Evolutionary conservation across 768 basidiomycete species (phyloP).

Genomic region (Strobilomyces confusus): DNA sequence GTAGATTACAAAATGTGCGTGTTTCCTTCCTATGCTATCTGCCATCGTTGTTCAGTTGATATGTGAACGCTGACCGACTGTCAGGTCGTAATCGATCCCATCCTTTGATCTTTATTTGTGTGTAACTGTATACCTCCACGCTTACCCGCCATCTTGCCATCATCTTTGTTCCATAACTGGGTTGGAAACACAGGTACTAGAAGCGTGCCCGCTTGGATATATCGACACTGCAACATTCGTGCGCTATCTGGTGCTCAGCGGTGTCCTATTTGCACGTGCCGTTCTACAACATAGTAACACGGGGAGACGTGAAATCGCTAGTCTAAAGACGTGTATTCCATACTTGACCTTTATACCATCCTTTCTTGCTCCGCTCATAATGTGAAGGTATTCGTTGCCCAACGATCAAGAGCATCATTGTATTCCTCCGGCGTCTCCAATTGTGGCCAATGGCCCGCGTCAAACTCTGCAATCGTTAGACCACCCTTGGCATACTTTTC

Average conservation of each 20-base stretch:
- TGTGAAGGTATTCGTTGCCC: slow-evolving; percentile 24
- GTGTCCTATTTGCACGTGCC: not conserved
- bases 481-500: slow-evolving; percentile 26
- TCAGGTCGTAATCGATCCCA: slow-evolving; percentile 61
- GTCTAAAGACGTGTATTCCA: not conserved
- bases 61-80: slow-evolving; percentile 56
- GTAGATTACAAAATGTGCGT: slow-evolving; percentile 89
- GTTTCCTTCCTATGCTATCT: slow-evolving; percentile 21
- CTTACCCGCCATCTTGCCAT: slow-evolving; percentile 3
- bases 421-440: slow-evolving; percentile 33
- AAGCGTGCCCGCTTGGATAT: slow-evolving; percentile 9
- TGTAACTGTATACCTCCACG: slow-evolving; percentile 11
- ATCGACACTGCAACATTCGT: slow-evolving; percentile 1
- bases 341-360: slow-evolving; percentile 1
- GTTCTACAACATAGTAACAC: not conserved
- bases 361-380: slow-evolving; percentile 1
- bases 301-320: not conserved
- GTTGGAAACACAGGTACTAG: slow-evolving; percentile 28
- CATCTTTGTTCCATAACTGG: slow-evolving; percentile 1
- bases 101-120: not conserved
- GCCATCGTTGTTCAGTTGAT: slow-evolving; percentile 5
- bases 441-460: slow-evolving; percentile 37
- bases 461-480: slow-evolving; percentile 31
- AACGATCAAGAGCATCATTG: slow-evolving; percentile 34
- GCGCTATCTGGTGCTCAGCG: not conserved